These are phyloP conservation scores for Earliella scabrosa DNA, from an alignment of 1,284 basidiomycete genomes.

Conservation along the genomic window DNA sequence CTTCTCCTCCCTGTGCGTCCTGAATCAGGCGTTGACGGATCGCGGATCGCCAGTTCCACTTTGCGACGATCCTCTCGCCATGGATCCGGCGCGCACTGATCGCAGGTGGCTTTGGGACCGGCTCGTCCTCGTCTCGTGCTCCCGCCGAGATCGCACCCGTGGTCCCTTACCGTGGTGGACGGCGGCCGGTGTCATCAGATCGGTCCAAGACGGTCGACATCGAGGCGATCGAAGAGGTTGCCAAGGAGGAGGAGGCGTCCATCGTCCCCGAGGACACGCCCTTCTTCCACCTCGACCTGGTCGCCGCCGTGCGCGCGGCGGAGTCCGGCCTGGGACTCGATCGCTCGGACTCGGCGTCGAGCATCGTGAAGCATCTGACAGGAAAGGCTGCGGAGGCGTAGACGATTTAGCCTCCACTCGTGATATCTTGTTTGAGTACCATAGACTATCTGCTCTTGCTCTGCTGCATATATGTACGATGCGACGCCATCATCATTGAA, in stretches of 20 bases:
- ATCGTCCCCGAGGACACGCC: conserved; percentile 68
- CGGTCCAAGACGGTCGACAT: conserved; percentile 26
- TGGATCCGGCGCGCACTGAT: conserved; percentile 93
- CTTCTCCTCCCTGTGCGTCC: no score
- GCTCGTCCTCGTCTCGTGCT: conserved; percentile 44
- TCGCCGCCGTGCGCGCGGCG: conserved; percentile 73
- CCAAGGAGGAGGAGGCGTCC: conserved; percentile 36
- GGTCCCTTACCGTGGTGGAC: conserved; percentile 60
- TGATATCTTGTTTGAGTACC: no score
- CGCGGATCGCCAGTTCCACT: conserved; percentile 71
- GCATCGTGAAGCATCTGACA: conserved; percentile 13
- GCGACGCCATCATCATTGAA: no score
- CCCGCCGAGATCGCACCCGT: conserved; percentile 77
- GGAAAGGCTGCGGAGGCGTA: not conserved
- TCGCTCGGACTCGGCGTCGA: conserved; percentile 17
- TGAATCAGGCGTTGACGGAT: conserved; percentile 1
- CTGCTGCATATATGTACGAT: no score
- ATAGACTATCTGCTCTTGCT: no score
- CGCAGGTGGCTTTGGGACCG: conserved; percentile 85
- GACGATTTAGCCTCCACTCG: not conserved
- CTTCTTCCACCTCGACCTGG: conserved; percentile 88
- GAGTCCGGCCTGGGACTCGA: conserved; percentile 41
- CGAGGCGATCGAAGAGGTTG: conserved; percentile 26
- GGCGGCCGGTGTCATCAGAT: conserved; percentile 7
- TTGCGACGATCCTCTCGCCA: conserved; percentile 86